Evolutionary conservation across 2,329 filamentous ascomycete genomes (phyloP).

Genomic region (Cladosporium colombiae): DNA sequence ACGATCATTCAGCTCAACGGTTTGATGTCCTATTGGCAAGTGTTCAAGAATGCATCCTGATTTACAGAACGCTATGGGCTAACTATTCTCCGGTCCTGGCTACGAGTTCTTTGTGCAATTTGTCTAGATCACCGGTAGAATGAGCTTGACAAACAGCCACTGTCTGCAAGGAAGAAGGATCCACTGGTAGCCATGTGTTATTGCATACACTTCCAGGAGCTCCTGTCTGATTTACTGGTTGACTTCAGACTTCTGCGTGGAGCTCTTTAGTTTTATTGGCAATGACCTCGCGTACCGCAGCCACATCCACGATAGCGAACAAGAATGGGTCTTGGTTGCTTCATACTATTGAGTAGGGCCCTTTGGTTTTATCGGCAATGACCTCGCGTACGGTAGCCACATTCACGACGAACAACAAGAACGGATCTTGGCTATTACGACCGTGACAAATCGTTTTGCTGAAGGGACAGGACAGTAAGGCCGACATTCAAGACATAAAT

Average conservation of each 20-base stretch:
- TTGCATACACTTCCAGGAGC: slow-evolving; percentile 6
- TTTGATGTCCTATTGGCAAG: neutral
- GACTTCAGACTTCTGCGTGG: neutral
- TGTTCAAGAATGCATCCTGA: neutral
- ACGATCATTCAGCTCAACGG: neutral
- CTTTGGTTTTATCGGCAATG: neutral
- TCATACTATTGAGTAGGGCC: slow-evolving; percentile 1
- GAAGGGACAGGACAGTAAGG: neutral
- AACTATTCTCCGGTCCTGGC: neutral
- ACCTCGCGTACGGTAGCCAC: slow-evolving; percentile 4
- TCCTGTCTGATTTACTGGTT: neutral
- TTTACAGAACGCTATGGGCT: neutral
- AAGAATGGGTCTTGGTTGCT: neutral
- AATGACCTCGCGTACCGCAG: too few relatives aligned
- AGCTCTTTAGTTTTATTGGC: too few relatives aligned
- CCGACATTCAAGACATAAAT: neutral
- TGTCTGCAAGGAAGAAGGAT: neutral
- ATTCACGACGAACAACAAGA: slow-evolving; percentile 1
- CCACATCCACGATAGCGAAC: too few relatives aligned
- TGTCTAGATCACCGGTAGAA: neutral
- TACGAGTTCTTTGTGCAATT: neutral
- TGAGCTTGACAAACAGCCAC: neutral
- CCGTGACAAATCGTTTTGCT: slow-evolving; percentile 6
- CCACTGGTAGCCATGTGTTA: slow-evolving; percentile 9
- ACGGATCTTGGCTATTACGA: slow-evolving; percentile 1